Evolutionary conservation across 1,284 basidiomycete species (phyloP).

Genomic region (Butyriboletus appendiculatus): DNA sequence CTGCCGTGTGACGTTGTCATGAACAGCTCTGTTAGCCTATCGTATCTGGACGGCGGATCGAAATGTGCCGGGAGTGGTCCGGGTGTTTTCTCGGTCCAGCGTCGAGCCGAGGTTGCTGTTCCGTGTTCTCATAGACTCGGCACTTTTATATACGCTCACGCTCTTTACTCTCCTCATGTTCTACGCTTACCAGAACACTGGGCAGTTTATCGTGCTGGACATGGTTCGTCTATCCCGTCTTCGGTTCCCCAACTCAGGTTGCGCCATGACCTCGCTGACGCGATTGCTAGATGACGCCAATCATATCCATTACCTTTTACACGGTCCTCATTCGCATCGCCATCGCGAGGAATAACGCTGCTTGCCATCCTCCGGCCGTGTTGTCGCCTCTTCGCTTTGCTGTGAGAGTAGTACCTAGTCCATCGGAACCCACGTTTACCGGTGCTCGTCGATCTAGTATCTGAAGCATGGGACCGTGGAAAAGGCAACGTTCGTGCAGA

Average conservation of each 20-base stretch:
- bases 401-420: conserved; percentile 1
- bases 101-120: conserved; percentile 14
- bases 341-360: conserved; percentile 11
- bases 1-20: neutral
- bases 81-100: conserved; percentile 9
- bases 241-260: neutral
- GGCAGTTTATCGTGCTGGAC: conserved; percentile 20
- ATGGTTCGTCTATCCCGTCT: conserved; percentile 19
- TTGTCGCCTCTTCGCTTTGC: conserved; percentile 24
- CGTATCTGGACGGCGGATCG: conserved; percentile 22
- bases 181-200: conserved; percentile 9
- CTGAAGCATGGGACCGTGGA: neutral
- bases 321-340: conserved; percentile 22
- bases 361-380: neutral
- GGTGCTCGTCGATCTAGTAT: conserved; percentile 19
- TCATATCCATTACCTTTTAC: conserved; percentile 28
- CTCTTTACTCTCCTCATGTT: conserved; percentile 20
- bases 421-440: neutral
- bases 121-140: conserved; percentile 24
- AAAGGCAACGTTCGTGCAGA: neutral
- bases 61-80: conserved; percentile 3
- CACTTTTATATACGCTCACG: conserved; percentile 17
- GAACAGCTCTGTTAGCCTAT: conserved; percentile 21
- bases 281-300: conserved; percentile 15
- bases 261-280: neutral